A percentile compares a stretch with the other conserved stretches of the same genome.
Conservation (phyloP, 1,284 basidiomycete species). For the Ceratobasidium sp. region DNA sequence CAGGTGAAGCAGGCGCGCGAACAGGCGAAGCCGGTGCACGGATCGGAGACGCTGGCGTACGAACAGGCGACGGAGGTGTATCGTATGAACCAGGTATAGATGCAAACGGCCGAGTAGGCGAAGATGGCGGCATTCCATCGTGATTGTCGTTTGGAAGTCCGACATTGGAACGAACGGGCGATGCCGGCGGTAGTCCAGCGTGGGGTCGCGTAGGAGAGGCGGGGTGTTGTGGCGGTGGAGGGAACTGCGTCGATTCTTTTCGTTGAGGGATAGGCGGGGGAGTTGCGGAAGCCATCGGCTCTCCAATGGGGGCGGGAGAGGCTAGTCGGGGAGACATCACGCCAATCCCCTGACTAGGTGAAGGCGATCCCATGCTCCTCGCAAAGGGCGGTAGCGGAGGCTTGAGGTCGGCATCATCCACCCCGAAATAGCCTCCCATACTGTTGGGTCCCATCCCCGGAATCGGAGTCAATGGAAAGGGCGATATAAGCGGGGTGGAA, state of each 20-base stretch:
- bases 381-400: conserved; percentile 13
- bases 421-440: conserved; percentile 10
- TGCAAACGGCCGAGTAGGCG: too few species aligned
- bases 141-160: not conserved
- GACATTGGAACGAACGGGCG: too few species aligned
- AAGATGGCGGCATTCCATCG: conserved; percentile 6
- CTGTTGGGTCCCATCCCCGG: conserved; percentile 12
- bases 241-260: conserved; percentile 12
- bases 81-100: too few species aligned
- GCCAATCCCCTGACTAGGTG: not conserved
- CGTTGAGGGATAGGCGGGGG: conserved; percentile 9
- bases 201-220: not conserved
- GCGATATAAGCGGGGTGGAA: conserved; percentile 26
- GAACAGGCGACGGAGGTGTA: conserved; percentile 1
- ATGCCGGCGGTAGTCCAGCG: not conserved
- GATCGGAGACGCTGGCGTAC: not conserved
- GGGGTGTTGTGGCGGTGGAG: conserved; percentile 32
- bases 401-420: not conserved
- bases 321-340: not conserved
- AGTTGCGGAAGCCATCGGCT: not conserved
- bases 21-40: conserved; percentile 1
- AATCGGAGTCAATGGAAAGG: conserved; percentile 28
- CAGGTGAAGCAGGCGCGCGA: conserved; percentile 6
- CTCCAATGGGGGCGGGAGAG: not conserved
- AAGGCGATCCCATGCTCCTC: not conserved